Conservation (phyloP, 108 stramenopile genomes). For the Phaeodactylum tricornutum region DNA sequence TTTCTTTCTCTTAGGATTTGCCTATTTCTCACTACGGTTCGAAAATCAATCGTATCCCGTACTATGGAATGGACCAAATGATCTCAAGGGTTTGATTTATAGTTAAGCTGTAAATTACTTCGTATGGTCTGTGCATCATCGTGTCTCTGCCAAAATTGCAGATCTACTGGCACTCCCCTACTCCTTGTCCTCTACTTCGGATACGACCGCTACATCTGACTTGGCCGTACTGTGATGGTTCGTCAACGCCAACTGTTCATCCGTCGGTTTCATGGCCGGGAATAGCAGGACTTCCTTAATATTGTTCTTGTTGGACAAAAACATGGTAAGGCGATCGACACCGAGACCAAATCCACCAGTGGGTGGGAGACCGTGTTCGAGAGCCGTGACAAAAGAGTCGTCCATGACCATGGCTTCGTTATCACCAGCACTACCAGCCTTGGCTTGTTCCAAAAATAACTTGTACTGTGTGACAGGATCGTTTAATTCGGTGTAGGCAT, state of each 20-base stretch:
- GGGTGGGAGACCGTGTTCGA: conserved; percentile 98
- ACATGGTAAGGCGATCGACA: conserved; percentile 99
- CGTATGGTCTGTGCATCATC: no score
- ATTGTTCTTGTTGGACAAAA: conserved; percentile 98
- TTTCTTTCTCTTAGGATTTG: no score
- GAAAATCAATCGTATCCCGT: no score
- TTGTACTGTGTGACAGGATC: conserved; percentile 92
- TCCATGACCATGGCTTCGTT: conserved; percentile 99
- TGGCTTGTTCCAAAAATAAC: conserved; percentile 93
- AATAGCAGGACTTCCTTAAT: conserved; percentile 99
- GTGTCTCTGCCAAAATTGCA: no score
- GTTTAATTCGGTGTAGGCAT: conserved; percentile 99
- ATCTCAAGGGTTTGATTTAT: no score
- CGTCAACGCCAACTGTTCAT: conserved; percentile 64
- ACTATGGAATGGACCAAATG: no score
- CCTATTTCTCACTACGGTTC: no score
- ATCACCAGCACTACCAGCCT: conserved; percentile 90
- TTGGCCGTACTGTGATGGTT: no score
- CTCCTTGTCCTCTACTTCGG: no score
- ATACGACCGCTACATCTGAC: no score
- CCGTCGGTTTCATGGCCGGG: conserved; percentile 99
- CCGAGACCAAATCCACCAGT: conserved; percentile 99
- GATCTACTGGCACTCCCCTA: no score
- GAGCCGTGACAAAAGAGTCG: conserved; percentile 91
- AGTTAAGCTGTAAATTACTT: no score